Evolutionary conservation across 129 eudicot genomes (phyloP).

Genomic region (Ambrosia artemisiifolia): DNA sequence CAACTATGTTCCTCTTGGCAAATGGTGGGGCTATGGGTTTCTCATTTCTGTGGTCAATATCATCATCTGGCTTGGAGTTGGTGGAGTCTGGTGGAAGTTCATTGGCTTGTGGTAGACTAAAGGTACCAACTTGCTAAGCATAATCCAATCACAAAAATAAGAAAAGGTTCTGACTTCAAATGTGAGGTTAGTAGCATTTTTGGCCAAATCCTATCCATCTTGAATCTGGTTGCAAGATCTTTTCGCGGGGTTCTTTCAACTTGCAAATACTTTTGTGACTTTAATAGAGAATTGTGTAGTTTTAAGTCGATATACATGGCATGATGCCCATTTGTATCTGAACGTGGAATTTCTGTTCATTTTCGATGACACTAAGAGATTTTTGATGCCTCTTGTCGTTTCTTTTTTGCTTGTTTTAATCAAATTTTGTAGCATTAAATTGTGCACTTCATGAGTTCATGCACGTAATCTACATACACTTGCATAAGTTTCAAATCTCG

Average conservation of each 20-base stretch:
- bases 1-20: constrained; percentile 77
- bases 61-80: constrained; percentile 96
- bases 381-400: neutral
- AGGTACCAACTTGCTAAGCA: constrained; percentile 19
- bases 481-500: neutral
- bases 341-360: constrained; percentile 18
- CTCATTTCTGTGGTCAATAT: constrained; percentile 76
- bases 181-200: constrained; percentile 21
- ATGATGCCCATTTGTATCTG: constrained; percentile 27
- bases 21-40: constrained; percentile 99
- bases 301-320: constrained; percentile 26
- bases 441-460: constrained; percentile 1
- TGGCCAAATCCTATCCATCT: constrained; percentile 17
- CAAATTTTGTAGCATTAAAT: neutral
- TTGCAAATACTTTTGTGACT: constrained; percentile 35
- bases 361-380: constrained; percentile 5
- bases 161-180: constrained; percentile 8
- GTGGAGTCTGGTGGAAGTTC: constrained; percentile 99
- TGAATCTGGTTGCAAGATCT: constrained; percentile 37
- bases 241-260: constrained; percentile 25
- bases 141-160: constrained; percentile 25
- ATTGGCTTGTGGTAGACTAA: constrained; percentile 77
- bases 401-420: neutral
- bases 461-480: constrained; percentile 2
- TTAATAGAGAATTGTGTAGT: constrained; percentile 36